Conservation (phyloP, 805 yeast species). For the Clavispora asparagi region DNA sequence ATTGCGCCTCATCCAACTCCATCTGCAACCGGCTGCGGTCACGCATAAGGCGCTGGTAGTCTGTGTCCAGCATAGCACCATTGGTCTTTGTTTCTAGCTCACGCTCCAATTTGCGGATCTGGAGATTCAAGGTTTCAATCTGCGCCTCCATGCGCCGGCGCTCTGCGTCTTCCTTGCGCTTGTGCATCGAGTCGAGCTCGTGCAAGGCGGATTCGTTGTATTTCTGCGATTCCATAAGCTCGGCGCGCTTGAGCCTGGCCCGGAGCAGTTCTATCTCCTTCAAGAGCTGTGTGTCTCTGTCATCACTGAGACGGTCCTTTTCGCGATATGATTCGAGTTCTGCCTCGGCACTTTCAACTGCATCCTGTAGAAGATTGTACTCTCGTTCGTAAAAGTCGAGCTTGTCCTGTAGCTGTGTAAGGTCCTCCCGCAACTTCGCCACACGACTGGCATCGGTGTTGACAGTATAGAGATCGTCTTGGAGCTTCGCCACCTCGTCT, state of each 20-base stretch:
- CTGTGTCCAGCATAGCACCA: slow-evolving; percentile 6
- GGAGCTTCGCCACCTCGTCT: slow-evolving; percentile 24
- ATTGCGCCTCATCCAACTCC: slow-evolving; percentile 16
- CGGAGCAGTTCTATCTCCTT: slow-evolving; percentile 25
- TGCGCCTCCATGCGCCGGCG: slow-evolving; percentile 18
- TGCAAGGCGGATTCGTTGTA: slow-evolving; percentile 15
- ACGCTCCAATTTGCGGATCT: slow-evolving; percentile 29
- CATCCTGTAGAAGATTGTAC: slow-evolving; percentile 20
- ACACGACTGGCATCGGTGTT: slow-evolving; percentile 11
- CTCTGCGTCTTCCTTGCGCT: slow-evolving; percentile 21
- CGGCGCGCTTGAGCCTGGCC: slow-evolving; percentile 9
- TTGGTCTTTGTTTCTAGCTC: slow-evolving; percentile 30
- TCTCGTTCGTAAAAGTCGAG: slow-evolving; percentile 25
- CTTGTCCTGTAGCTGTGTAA: slow-evolving; percentile 20
- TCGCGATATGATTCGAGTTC: slow-evolving; percentile 19
- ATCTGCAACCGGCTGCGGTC: slow-evolving; percentile 36
- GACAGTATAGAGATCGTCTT: slow-evolving; percentile 17
- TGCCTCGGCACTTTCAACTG: slow-evolving; percentile 18
- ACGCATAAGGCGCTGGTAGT: slow-evolving; percentile 11
- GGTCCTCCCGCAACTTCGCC: slow-evolving; percentile 12
- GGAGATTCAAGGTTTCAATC: slow-evolving; percentile 30
- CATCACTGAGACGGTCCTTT: slow-evolving; percentile 12
- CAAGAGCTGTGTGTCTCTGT: slow-evolving; percentile 17
- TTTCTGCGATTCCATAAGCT: slow-evolving; percentile 12
- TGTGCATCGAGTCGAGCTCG: slow-evolving; percentile 19